phyloP scores from a whole-genome alignment of 2,329 filamentous ascomycete species.

The Verticillium longisporum region DNA sequence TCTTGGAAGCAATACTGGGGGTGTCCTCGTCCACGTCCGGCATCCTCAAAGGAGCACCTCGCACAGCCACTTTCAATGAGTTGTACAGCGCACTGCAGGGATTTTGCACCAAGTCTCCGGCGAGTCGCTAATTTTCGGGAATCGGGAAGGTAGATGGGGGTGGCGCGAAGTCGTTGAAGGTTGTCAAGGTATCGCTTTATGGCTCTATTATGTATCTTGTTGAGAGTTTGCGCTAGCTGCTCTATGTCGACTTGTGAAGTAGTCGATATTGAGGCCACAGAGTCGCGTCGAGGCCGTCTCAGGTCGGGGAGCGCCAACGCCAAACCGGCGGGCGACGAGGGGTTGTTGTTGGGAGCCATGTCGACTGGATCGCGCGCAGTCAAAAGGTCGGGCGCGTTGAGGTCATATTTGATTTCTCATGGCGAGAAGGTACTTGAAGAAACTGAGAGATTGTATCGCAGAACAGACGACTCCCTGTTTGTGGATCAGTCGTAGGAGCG shows the following conservation, averaged over 20 bases:
- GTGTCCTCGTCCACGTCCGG: slow-evolving; percentile 34
- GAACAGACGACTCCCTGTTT: neutral
- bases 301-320: slow-evolving; percentile 21
- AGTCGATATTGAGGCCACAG: slow-evolving; percentile 33
- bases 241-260: slow-evolving; percentile 53
- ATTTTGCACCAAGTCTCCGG: slow-evolving; percentile 72
- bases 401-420: neutral
- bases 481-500: neutral
- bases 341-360: slow-evolving; percentile 22
- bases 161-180: slow-evolving; percentile 86
- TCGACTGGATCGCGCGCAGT: neutral
- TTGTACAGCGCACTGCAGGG: slow-evolving; percentile 86
- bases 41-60: slow-evolving; percentile 46
- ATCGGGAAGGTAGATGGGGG: slow-evolving; percentile 52
- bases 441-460: neutral
- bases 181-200: slow-evolving; percentile 80
- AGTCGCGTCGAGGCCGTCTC: slow-evolving; percentile 26
- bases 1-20: slow-evolving; percentile 24
- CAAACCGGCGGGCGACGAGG: slow-evolving; percentile 20
- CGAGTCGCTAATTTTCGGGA: slow-evolving; percentile 61
- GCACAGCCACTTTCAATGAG: slow-evolving; percentile 76
- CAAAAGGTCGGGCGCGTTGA: neutral
- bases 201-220: slow-evolving; percentile 84
- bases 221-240: slow-evolving; percentile 68
- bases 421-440: neutral